phyloP scores from a whole-genome alignment of 2,329 filamentous ascomycete genomes.

The Xylaria sp. region DNA sequence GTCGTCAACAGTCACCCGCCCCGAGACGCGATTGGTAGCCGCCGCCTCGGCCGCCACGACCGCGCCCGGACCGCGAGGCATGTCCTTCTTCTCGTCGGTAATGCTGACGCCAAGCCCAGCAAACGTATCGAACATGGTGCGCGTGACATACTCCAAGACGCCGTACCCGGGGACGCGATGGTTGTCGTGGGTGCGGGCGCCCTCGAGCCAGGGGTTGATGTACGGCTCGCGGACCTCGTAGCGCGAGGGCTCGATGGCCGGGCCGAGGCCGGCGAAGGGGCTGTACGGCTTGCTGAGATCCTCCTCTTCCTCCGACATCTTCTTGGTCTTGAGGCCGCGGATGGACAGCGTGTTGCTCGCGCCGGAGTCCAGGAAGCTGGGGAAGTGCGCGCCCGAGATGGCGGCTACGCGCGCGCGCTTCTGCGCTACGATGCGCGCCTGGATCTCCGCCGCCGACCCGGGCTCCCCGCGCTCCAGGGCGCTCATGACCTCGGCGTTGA shows the following conservation, averaged over 20 bases:
- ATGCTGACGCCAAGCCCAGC: slow-evolving; percentile 87
- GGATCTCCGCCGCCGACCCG: slow-evolving; percentile 63
- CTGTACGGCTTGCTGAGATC: slow-evolving; percentile 80
- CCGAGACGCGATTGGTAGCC: slow-evolving; percentile 36
- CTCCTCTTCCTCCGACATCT: slow-evolving; percentile 55
- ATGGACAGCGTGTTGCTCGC: slow-evolving; percentile 62
- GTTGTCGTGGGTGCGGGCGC: slow-evolving; percentile 66
- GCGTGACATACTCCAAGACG: slow-evolving; percentile 78
- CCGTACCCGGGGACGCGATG: slow-evolving; percentile 83
- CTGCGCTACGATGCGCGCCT: slow-evolving; percentile 71
- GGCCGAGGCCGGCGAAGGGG: slow-evolving; percentile 75
- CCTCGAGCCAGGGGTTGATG: slow-evolving; percentile 74
- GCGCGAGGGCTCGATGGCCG: slow-evolving; percentile 63
- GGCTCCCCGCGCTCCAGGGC: slow-evolving; percentile 66
- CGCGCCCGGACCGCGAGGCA: slow-evolving; percentile 44
- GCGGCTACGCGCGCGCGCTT: slow-evolving; percentile 70
- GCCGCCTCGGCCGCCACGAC: slow-evolving; percentile 45
- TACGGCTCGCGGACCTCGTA: slow-evolving; percentile 72
- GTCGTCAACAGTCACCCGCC: slow-evolving; percentile 57
- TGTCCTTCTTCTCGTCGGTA: slow-evolving; percentile 69
- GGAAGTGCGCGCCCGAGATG: slow-evolving; percentile 43
- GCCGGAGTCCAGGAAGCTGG: slow-evolving; percentile 37
- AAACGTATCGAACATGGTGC: slow-evolving; percentile 87
- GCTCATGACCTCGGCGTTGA: slow-evolving; percentile 72
- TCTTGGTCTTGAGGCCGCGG: slow-evolving; percentile 76